phyloP scores from a whole-genome alignment of 495 filamentous ascomycete species.

The Lepidopterella palustris region DNA sequence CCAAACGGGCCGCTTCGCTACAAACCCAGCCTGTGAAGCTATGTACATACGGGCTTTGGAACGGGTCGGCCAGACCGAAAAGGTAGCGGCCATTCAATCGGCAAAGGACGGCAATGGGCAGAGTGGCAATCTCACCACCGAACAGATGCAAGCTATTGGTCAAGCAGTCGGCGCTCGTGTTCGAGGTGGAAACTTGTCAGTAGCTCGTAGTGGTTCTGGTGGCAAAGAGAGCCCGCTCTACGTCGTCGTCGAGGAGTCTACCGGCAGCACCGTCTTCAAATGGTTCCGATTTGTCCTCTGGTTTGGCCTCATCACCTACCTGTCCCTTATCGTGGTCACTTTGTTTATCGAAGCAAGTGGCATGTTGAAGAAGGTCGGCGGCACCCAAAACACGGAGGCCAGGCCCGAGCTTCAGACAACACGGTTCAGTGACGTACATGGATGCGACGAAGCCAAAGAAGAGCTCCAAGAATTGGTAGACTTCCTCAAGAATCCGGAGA shows the following conservation, averaged over 20 bases:
- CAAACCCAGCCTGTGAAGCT: slow-evolving; percentile 62
- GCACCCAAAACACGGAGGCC: slow-evolving; percentile 67
- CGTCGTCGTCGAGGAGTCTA: slow-evolving; percentile 91
- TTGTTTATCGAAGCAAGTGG: slow-evolving; percentile 73
- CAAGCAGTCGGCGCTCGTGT: slow-evolving; percentile 77
- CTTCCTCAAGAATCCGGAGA: slow-evolving; percentile 85
- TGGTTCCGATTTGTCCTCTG: slow-evolving; percentile 81
- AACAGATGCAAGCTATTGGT: slow-evolving; percentile 70
- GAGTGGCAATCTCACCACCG: slow-evolving; percentile 43
- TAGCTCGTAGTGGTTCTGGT: slow-evolving; percentile 53
- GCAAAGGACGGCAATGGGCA: slow-evolving; percentile 33
- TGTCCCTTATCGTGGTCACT: slow-evolving; percentile 66
- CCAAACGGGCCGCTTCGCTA: slow-evolving; percentile 75
- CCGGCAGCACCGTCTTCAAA: slow-evolving; percentile 70
- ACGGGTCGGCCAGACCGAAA: slow-evolving; percentile 52
- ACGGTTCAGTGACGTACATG: slow-evolving; percentile 90
- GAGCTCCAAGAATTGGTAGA: slow-evolving; percentile 96
- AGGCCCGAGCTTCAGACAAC: slow-evolving; percentile 84
- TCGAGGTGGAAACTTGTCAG: slow-evolving; percentile 58
- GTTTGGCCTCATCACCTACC: slow-evolving; percentile 68
- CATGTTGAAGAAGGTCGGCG: slow-evolving; percentile 68
- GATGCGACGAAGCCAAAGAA: slow-evolving; percentile 96
- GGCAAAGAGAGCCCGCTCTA: slow-evolving; percentile 76
- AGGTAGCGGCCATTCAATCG: slow-evolving; percentile 28
- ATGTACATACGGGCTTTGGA: slow-evolving; percentile 70